These are phyloP conservation scores for Botrytis galanthina DNA, from an alignment of 2,329 filamentous ascomycete genomes.

Conservation along the genomic window DNA sequence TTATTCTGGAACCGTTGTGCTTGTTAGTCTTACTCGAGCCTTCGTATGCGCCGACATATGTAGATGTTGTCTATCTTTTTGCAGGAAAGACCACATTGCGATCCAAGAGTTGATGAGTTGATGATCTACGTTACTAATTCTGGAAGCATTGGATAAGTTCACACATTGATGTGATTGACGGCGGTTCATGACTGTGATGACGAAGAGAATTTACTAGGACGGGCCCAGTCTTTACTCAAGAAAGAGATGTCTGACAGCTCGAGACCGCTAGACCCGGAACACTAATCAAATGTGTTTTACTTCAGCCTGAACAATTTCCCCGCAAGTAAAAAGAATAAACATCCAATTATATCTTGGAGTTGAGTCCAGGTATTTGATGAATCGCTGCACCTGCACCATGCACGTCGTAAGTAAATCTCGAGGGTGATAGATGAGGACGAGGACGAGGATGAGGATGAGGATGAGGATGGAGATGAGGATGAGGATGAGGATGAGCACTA, in stretches of 20 bases:
- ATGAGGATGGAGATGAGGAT: too few relatives aligned
- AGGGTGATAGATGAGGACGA: not conserved
- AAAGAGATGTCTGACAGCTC: not conserved
- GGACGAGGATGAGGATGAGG: too few relatives aligned
- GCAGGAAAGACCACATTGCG: not conserved
- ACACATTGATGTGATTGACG: not conserved
- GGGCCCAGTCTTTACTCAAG: not conserved
- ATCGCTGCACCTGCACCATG: not conserved
- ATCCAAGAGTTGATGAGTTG: not conserved
- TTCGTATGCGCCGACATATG: not conserved
- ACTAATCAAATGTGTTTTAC: not conserved
- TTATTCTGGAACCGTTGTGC: not conserved
- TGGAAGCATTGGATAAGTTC: not conserved
- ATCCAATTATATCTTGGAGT: not conserved
- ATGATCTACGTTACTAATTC: conserved; percentile 4
- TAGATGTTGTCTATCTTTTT: not conserved
- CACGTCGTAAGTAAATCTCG: not conserved
- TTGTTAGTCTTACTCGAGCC: too few relatives aligned
- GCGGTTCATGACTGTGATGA: not conserved
- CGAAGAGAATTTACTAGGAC: not conserved
- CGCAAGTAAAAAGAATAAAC: not conserved
- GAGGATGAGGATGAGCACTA: too few relatives aligned
- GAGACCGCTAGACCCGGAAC: not conserved
- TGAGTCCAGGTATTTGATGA: not conserved
- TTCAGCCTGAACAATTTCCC: conserved; percentile 4